phyloP scores from a whole-genome alignment of 768 basidiomycete genomes.

The Termitomyces sp. region DNA sequence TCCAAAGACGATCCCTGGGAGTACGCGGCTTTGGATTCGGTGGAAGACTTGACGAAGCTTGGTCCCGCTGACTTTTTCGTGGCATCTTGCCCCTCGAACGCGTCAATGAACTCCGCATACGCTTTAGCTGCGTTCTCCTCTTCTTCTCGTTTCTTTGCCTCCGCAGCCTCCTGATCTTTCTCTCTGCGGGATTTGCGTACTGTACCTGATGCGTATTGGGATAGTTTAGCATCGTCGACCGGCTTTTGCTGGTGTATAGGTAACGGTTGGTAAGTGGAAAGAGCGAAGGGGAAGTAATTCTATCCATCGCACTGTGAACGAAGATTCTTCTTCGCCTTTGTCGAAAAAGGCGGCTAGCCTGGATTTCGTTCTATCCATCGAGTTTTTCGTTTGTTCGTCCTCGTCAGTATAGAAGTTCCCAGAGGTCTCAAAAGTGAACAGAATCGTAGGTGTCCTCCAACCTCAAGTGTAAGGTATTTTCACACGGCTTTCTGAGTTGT shows the following conservation, averaged over 20 bases:
- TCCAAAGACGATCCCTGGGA: slow-evolving; percentile 31
- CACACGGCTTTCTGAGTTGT: background rate
- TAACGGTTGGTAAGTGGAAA: slow-evolving; percentile 58
- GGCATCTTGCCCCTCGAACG: slow-evolving; percentile 71
- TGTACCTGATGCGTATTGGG: slow-evolving; percentile 82
- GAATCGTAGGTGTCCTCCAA: background rate
- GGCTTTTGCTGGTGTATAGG: slow-evolving; percentile 69
- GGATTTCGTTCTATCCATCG: slow-evolving; percentile 60
- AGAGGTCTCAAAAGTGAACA: background rate
- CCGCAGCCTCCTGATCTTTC: slow-evolving; percentile 89
- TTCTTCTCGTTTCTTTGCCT: slow-evolving; percentile 82
- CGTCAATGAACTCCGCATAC: slow-evolving; percentile 80
- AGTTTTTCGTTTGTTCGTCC: background rate
- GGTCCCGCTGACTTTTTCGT: slow-evolving; percentile 44
- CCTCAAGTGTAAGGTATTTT: background rate
- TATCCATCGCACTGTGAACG: slow-evolving; percentile 91
- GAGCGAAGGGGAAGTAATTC: slow-evolving; percentile 51
- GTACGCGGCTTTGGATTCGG: slow-evolving; percentile 46
- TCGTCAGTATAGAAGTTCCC: background rate
- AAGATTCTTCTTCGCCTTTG: slow-evolving; percentile 78
- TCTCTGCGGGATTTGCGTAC: slow-evolving; percentile 87
- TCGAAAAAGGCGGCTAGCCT: slow-evolving; percentile 81
- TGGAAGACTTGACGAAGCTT: slow-evolving; percentile 57
- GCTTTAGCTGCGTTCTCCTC: slow-evolving; percentile 75
- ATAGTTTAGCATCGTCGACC: slow-evolving; percentile 80